A percentile compares a stretch with the other conserved stretches of the same genome.
Conservation (phyloP, 352 stramenopile species). For the Phytophthora hybrid region DNA sequence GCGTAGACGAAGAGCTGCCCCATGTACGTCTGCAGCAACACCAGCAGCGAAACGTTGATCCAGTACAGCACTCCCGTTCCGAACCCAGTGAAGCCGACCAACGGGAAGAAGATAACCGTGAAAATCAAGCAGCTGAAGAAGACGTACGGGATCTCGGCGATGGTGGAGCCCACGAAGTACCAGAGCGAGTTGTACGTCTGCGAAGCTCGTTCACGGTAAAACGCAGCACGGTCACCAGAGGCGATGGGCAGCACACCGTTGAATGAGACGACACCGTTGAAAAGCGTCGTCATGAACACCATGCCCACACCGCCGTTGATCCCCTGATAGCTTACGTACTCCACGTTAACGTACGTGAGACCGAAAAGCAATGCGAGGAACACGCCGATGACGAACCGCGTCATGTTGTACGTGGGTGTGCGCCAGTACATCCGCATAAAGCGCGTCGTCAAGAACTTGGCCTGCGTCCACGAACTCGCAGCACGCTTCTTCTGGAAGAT, state of each 20-base stretch:
- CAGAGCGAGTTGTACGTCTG: not conserved
- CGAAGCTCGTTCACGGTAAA: slow-evolving; percentile 1
- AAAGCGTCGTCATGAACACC: slow-evolving; percentile 1
- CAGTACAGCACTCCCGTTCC: slow-evolving; percentile 20
- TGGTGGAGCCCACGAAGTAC: not conserved
- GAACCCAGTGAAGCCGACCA: slow-evolving; percentile 11
- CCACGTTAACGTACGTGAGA: not conserved
- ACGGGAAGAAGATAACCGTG: slow-evolving; percentile 3
- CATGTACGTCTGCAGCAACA: slow-evolving; percentile 52
- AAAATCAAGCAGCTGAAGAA: slow-evolving; percentile 6
- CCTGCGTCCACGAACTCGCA: slow-evolving; percentile 43
- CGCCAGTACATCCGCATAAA: slow-evolving; percentile 87
- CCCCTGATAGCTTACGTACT: not conserved
- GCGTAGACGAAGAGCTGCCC: slow-evolving; percentile 42
- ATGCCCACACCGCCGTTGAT: not conserved
- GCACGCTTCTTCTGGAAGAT: slow-evolving; percentile 49
- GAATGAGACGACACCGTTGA: slow-evolving; percentile 1
- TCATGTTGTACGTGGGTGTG: slow-evolving; percentile 72
- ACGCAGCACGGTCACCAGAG: not conserved
- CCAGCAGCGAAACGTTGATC: slow-evolving; percentile 40
- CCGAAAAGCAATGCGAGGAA: slow-evolving; percentile 4
- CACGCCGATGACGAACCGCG: not conserved
- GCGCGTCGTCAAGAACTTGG: slow-evolving; percentile 42
- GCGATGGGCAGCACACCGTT: not conserved
- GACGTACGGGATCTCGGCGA: slow-evolving; percentile 1